phyloP scores from a whole-genome alignment of 345 rosid species.

The Rhizophora apiculata region DNA sequence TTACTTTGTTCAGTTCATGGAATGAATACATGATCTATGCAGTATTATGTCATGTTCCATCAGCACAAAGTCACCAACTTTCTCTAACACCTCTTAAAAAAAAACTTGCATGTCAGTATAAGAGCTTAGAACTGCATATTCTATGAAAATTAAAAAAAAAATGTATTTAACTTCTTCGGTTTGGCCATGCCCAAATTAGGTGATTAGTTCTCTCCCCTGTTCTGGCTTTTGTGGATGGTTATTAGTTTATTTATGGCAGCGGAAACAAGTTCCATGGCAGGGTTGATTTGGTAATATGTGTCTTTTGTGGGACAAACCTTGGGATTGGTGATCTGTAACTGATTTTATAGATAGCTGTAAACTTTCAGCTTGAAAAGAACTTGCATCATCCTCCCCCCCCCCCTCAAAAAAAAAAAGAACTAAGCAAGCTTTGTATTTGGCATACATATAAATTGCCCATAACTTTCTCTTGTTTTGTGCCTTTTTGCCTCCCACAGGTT shows the following conservation, averaged over 20 bases:
- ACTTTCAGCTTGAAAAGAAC: neutral
- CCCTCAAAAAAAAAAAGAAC: too few species aligned
- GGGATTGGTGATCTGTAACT: neutral
- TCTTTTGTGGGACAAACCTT: neutral
- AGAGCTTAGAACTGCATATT: too few species aligned
- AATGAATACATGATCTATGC: neutral
- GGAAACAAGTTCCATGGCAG: neutral
- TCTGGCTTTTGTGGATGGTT: neutral
- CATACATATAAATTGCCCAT: neutral
- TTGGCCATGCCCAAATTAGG: too few species aligned
- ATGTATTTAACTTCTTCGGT: too few species aligned
- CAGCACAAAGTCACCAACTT: neutral
- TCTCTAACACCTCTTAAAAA: too few species aligned
- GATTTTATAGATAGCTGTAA: neutral
- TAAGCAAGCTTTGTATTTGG: neutral
- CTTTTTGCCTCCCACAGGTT: conserved; percentile 45
- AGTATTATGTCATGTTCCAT: neutral
- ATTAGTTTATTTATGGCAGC: neutral
- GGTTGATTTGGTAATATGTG: neutral
- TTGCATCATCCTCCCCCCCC: neutral
- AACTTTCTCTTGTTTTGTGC: neutral
- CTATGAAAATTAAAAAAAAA: too few species aligned
- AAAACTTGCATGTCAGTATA: too few species aligned
- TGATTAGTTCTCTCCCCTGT: too few species aligned
- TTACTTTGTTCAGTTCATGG: neutral